A percentile compares a stretch with the other conserved stretches of the same genome.
Evolutionary conservation across 2,329 filamentous ascomycete species (phyloP).

Genomic region (Elsinoe fawcettii): DNA sequence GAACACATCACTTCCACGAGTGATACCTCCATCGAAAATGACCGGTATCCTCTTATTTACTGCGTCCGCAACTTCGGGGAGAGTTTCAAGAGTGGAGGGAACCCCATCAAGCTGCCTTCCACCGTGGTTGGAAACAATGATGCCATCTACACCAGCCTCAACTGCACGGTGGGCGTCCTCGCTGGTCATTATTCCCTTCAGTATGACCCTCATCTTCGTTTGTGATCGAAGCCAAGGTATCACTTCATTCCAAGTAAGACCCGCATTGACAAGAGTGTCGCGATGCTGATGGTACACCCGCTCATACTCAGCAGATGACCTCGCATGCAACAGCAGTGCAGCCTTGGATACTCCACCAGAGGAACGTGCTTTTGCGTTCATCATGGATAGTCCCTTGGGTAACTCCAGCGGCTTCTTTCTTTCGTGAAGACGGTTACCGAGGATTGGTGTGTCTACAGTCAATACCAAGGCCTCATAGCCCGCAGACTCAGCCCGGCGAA

Average conservation of each 20-base stretch:
- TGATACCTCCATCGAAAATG: conserved; percentile 51
- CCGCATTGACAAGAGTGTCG: conserved; percentile 18
- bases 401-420: conserved; percentile 22
- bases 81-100: conserved; percentile 40
- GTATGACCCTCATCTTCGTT: conserved; percentile 43
- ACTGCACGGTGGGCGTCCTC: conserved; percentile 42
- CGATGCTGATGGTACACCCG: conserved; percentile 15
- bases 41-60: conserved; percentile 42
- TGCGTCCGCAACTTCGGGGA: conserved; percentile 26
- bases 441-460: too few species aligned
- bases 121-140: conserved; percentile 50
- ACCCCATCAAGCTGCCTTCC: conserved; percentile 43
- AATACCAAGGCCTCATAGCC: too few species aligned
- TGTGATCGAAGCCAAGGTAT: conserved; percentile 41
- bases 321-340: conserved; percentile 20
- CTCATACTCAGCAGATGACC: conserved; percentile 21
- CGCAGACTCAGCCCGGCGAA: not conserved
- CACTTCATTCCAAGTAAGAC: conserved; percentile 39
- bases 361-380: conserved; percentile 19
- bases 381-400: conserved; percentile 20
- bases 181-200: conserved; percentile 36
- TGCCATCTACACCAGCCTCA: conserved; percentile 32
- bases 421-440: conserved; percentile 19
- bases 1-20: conserved; percentile 47
- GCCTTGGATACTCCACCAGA: conserved; percentile 16